Conservation (phyloP, 768 basidiomycete genomes). For the Clavulina sp. region DNA sequence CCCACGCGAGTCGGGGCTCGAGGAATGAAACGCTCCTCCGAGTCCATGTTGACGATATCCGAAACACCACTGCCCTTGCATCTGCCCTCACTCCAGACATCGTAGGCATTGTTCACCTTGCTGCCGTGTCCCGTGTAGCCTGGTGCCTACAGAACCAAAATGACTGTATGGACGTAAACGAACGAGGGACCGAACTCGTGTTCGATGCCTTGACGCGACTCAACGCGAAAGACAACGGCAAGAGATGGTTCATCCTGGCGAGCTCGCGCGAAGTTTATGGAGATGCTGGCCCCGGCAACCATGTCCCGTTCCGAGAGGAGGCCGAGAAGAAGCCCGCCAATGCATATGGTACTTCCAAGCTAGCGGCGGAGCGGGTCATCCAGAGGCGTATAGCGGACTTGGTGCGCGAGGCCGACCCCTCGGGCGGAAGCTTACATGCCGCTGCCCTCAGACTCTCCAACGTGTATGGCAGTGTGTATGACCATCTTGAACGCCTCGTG, state of each 20-base stretch:
- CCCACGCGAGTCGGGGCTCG: background rate
- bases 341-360: constrained; percentile 16
- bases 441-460: constrained; percentile 16
- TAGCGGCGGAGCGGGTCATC: constrained; percentile 13
- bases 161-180: constrained; percentile 15
- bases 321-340: constrained; percentile 10
- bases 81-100: constrained; percentile 11
- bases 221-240: constrained; percentile 3
- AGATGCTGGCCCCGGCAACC: constrained; percentile 9
- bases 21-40: background rate
- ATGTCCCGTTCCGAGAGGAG: constrained; percentile 9
- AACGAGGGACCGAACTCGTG: constrained; percentile 12
- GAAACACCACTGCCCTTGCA: constrained; percentile 7
- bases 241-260: constrained; percentile 17
- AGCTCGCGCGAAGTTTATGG: constrained; percentile 17
- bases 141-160: constrained; percentile 14
- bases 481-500: constrained; percentile 16
- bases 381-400: constrained; percentile 5
- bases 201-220: constrained; percentile 7
- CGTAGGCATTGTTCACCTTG: constrained; percentile 12
- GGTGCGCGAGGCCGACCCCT: background rate
- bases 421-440: constrained; percentile 2
- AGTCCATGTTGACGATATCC: constrained; percentile 12
- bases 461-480: constrained; percentile 17
- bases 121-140: constrained; percentile 13